Evolutionary conservation across 192 early-diverging fungal genomes (phyloP), one percentile per base, ranked within the genome.

Genomic region (Coemansia sp.): DNA sequence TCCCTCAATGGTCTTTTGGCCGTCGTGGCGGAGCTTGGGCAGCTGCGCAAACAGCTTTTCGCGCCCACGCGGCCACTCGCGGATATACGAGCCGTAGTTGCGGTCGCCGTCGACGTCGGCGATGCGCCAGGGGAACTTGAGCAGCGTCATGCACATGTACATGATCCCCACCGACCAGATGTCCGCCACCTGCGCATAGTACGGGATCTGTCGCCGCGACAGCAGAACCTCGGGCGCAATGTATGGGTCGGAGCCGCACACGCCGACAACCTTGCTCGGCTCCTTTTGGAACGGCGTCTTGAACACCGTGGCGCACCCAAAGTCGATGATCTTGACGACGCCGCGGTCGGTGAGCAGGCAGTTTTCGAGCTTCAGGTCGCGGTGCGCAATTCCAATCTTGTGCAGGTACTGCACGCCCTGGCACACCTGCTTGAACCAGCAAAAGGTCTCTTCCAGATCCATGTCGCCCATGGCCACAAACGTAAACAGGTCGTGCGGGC

Each of bases 351-450:
- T 86, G 60, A 97, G 62, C 23, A 95, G 65, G 36, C 89, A 78
- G 78, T 97, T 97, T 59, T 88, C 86, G 15, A 93, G 84, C 52
- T 97, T 95, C 47, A 97, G 68, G 55, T 97, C 93, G 19, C 93
- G 79, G 66, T 97, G 95, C 4, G 93, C 92, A 26, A 97, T 92
- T 34, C 95, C 95, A 53, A 92, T 80, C 9, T 68, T 76, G 65
- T 97, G 95, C 26, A 97, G 66, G 55, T 95, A 96, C 38, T 81
- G 58, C 3, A 97, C 87, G 26, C 93, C 95, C 32, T 80, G 67
- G 5, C 86, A 63, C 13, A 96, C 72, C 46, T 95, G 93, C 53
- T 82, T 81, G 74, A 91, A 94, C 68, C 86, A 90, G 67, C 94
- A 97, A 28, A 84, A 81, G 37, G 89, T 85, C 68, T 95, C 89